Evolutionary conservation across 768 basidiomycete species (phyloP).

Genomic region (Rhizopogon roseolus): DNA sequence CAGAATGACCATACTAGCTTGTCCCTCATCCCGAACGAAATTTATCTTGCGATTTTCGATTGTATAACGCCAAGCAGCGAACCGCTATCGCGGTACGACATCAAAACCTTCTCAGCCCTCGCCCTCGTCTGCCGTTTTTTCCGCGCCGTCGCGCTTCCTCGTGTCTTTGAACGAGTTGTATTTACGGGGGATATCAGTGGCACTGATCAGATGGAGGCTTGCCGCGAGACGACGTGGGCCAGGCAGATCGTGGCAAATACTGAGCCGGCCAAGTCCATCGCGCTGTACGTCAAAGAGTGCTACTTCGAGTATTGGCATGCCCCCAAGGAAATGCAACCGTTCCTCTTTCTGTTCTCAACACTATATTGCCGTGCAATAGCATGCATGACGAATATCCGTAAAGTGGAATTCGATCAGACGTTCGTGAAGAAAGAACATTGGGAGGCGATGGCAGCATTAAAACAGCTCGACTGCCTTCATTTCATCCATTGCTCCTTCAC

Average conservation of each 20-base stretch:
- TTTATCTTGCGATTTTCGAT: conserved; percentile 38
- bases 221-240: conserved; percentile 16
- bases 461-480: conserved; percentile 12
- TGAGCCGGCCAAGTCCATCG: conserved; percentile 24
- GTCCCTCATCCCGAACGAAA: conserved; percentile 37
- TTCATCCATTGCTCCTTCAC: conserved; percentile 6
- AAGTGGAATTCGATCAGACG: conserved; percentile 7
- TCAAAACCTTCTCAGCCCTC: conserved; percentile 17
- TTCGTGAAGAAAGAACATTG: conserved; percentile 12
- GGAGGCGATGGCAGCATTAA: conserved; percentile 6
- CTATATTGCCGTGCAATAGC: conserved; percentile 3
- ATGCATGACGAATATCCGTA: conserved; percentile 14
- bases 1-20: conserved; percentile 6
- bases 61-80: conserved; percentile 19
- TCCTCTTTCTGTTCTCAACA: neutral
- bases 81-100: conserved; percentile 7
- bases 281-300: conserved; percentile 24
- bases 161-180: conserved; percentile 32
- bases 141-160: conserved; percentile 31
- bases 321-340: neutral
- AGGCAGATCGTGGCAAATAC: conserved; percentile 19
- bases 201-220: neutral
- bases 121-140: conserved; percentile 42
- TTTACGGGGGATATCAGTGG: conserved; percentile 15
- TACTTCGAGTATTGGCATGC: conserved; percentile 4